Base-by-base conservation (phyloP, 805 yeast genomes). In the Pichia gijzeniarum region DNA sequence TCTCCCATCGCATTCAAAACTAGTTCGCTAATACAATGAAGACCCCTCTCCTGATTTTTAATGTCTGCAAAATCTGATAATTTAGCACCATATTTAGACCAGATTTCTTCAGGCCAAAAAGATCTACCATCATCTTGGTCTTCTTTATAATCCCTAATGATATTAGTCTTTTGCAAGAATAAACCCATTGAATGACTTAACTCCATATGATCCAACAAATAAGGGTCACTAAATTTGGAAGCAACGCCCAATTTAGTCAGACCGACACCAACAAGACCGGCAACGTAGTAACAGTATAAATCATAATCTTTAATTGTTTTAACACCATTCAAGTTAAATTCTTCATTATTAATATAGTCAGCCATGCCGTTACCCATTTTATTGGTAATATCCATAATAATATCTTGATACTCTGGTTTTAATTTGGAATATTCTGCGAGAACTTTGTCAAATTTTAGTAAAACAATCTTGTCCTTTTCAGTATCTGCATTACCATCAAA, bases 331-430 rank as follows among this genome's bases (percentile, higher is more conserved):
- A 76, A 61, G 62, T 87, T 88, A 69, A 86, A 86, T 51, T 82
- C 74, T 42, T 84, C 93, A 58, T 83, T 80, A 56, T 75, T 70
- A 44, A 85, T 80, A 65, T 90, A 93, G 59, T 87, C 89, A 28
- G 98, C 98, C 99, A 93, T 93, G 45, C 99, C 99, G 54, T 86
- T 80, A 47, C 98, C 99, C 99, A 93, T 93, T 63, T 82, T 73
- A 47, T 70, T 54, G 39, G 96, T 81, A 55, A 89, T 86, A 50
- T 82, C 87, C 55, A 74, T 76, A 54, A 93, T 79, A 33, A 89
- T 80, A 44, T 75, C 84, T 67, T 85, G 90, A 65, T 88, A 90
- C 47, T 73, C 79, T 5, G 85, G 79, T 58, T 80, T 79, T 58
- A 93, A 73, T 48, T 72, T 69, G 62, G 85, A 89, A 63, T 72